Percentiles rank a stretch among this genome's conserved stretches.
These are phyloP conservation scores for Leucocoprinus leucothites DNA, from an alignment of 768 basidiomycete species.

Conservation along the genomic window DNA sequence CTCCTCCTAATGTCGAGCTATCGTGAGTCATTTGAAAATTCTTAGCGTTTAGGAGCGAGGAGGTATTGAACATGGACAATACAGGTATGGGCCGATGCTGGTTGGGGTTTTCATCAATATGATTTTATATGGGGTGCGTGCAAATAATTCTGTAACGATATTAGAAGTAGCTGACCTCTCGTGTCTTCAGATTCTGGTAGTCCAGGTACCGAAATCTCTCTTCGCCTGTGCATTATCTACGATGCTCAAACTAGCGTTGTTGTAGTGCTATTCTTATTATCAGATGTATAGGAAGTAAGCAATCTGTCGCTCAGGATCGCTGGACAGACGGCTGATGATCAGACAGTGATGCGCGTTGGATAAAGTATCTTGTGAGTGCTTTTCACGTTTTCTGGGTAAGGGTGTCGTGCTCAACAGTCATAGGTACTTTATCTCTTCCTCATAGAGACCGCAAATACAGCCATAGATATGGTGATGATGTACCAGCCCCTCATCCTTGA, in stretches of 20 bases:
- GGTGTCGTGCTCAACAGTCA: neutral
- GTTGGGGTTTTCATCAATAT: conserved; percentile 39
- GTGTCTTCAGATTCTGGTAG: conserved; percentile 28
- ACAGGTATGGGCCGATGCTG: conserved; percentile 44
- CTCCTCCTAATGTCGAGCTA: conserved; percentile 27
- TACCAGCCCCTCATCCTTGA: conserved; percentile 43
- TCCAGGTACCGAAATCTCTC: conserved; percentile 25
- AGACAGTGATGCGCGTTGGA: conserved; percentile 39
- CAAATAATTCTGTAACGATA: neutral
- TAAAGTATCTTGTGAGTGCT: conserved; percentile 34
- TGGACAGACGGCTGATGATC: neutral
- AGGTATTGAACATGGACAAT: neutral
- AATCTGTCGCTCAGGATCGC: neutral
- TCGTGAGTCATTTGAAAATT: conserved; percentile 21
- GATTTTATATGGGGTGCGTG: conserved; percentile 43
- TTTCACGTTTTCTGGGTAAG: neutral
- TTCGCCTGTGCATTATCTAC: neutral
- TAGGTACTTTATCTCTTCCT: conserved; percentile 42
- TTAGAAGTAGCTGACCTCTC: neutral
- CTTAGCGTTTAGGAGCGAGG: neutral
- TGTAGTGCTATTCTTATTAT: conserved; percentile 35
- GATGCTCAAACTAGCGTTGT: neutral
- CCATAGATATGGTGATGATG: conserved; percentile 41
- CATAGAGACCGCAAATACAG: conserved; percentile 41
- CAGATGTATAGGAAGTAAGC: conserved; percentile 36